Percentiles rank a stretch among this genome's conserved stretches.
Evolutionary conservation across 345 rosid species (phyloP).

Genomic region (Mangifera indica): DNA sequence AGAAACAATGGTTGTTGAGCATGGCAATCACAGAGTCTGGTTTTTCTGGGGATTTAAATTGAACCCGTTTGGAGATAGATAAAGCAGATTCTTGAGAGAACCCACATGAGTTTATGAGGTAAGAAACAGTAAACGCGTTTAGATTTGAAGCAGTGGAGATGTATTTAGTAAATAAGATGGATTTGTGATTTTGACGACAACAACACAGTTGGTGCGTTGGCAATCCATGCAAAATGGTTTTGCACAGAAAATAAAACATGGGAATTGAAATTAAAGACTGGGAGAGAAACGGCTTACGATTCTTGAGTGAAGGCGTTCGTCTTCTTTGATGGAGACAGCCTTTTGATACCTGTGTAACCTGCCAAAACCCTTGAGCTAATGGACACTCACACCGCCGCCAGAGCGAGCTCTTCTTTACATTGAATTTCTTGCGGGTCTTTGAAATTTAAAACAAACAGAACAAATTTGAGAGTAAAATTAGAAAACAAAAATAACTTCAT

Average conservation of each 20-base stretch:
- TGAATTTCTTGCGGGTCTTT: too few species aligned
- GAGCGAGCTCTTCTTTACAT: too few species aligned
- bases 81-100: slow-evolving; percentile 21
- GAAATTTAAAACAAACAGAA: too few species aligned
- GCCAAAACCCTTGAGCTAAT: too few species aligned
- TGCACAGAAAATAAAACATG: slow-evolving; percentile 7
- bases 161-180: background rate
- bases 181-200: background rate
- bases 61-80: background rate
- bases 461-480: too few species aligned
- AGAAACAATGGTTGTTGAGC: slow-evolving; percentile 31
- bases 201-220: background rate
- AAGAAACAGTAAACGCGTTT: slow-evolving; percentile 20
- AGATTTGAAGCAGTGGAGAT: slow-evolving; percentile 5
- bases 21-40: slow-evolving; percentile 20
- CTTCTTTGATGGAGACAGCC: too few species aligned
- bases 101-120: slow-evolving; percentile 25
- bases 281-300: background rate
- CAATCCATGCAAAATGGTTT: background rate
- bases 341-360: too few species aligned
- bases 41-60: slow-evolving; percentile 5
- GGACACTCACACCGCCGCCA: too few species aligned
- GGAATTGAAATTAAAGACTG: background rate
- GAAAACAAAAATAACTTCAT: too few species aligned
- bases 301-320: background rate